phyloP scores from a whole-genome alignment of 139 green algal species.

The Coelastrella sp. region DNA sequence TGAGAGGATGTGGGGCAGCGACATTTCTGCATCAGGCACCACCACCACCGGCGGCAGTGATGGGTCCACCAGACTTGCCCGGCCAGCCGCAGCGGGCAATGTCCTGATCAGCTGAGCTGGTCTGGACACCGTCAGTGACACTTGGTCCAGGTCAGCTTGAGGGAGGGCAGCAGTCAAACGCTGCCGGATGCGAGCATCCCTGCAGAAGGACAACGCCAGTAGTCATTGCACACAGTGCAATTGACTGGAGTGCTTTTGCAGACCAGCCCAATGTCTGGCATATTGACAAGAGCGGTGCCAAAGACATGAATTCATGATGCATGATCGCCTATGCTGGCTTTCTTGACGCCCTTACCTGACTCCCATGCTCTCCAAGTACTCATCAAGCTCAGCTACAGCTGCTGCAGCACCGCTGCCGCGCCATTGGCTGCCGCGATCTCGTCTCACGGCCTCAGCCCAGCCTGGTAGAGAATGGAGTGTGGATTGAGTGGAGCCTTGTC shows the following conservation, averaged over 20 bases:
- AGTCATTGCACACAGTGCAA: background rate
- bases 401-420: background rate
- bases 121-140: background rate
- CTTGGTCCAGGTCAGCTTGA: constrained; percentile 27
- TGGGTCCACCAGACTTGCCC: background rate
- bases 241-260: background rate
- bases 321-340: background rate
- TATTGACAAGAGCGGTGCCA: background rate
- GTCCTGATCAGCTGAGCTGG: constrained; percentile 41
- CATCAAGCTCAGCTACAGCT: constrained; percentile 65
- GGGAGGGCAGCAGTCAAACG: constrained; percentile 46
- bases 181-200: constrained; percentile 18
- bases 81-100: background rate
- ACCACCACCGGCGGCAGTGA: constrained; percentile 43
- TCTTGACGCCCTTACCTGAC: constrained; percentile 52
- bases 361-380: constrained; percentile 87
- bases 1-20: constrained; percentile 38
- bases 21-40: constrained; percentile 46
- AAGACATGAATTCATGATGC: background rate
- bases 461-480: constrained; percentile 2
- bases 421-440: constrained; percentile 33
- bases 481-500: background rate
- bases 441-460: constrained; percentile 62
- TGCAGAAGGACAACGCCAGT: background rate
- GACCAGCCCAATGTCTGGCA: background rate